Evolutionary conservation across 2,329 filamentous ascomycete genomes (phyloP), one percentile per base, ranked within the genome.

Genomic region (Colletotrichum brevisporum): DNA sequence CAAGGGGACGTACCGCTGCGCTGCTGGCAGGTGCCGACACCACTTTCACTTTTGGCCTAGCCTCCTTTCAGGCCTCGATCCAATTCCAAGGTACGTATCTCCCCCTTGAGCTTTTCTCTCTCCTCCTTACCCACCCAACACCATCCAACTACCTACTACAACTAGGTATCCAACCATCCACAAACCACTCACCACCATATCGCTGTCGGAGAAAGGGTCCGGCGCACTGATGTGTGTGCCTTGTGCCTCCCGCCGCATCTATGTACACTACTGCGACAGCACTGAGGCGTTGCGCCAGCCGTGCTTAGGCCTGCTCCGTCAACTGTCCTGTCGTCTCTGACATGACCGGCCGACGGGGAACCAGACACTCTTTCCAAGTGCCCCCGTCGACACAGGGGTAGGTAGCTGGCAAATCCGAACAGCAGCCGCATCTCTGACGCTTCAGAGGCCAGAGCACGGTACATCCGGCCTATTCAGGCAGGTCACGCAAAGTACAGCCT

Each of bases 201-300:
- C 45, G 53, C 18, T 54, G 21, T 27, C 47, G 47, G 31, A 36
- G 26, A 67, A 24, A 56, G 58, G 45, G 9, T 52, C 48, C n/a
- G 55, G 51, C 43, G 61, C 54, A 24, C 41, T 60, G 62, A 58
- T 26, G 13, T 54, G 26, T 57, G 31, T 36, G 31, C 9, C 31
- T 10, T 10, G 31, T 36, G 31, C 31, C 31, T 21, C 48, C 51
- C 51, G 50, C 56, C 24, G 26, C 47, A 21, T 21, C 16, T 64
- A 24, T 24, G 21, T 24, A 24, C 21, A 24, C 21, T 24, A 36
- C 55, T 61, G 55, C 43, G 63, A 67, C 64, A 54, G 36, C 59
- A 47, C 53, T 67, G 59, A 57, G 39, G 64, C 64, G 50, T 31
- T 47, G 18, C 55, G 31, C 41, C 27, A 45, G 50, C 31, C 24